Percentiles rank a stretch among this genome's conserved stretches.
Evolutionary conservation across 2,329 filamentous ascomycete species (phyloP).

Genomic region (Alternaria gansuensis): DNA sequence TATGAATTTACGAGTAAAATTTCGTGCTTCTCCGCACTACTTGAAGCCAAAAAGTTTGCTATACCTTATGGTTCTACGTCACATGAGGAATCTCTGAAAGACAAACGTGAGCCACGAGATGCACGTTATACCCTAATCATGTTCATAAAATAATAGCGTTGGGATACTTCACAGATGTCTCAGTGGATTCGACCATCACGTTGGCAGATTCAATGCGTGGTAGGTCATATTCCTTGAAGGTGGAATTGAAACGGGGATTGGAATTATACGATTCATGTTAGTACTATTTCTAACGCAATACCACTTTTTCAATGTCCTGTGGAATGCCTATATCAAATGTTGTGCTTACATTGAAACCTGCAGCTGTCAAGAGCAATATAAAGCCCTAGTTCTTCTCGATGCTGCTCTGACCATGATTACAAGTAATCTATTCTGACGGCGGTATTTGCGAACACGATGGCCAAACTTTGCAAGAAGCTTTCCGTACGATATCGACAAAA

Average conservation of each 20-base stretch:
- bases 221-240: not conserved
- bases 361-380: not conserved
- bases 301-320: not conserved
- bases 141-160: not conserved
- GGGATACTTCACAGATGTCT: too few species aligned
- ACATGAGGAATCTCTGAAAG: not conserved
- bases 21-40: not conserved
- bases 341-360: not conserved
- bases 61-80: not conserved
- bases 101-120: not conserved
- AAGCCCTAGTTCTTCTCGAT: not conserved
- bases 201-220: not conserved
- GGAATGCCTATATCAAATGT: not conserved
- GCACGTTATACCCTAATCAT: not conserved
- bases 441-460: not conserved
- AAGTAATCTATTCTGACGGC: not conserved
- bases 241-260: not conserved
- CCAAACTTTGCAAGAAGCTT: slow-evolving; percentile 10
- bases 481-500: not conserved
- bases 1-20: not conserved
- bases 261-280: not conserved
- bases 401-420: not conserved
- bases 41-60: slow-evolving; percentile 1
- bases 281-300: not conserved
- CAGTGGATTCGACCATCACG: not conserved